phyloP scores from a whole-genome alignment of 2,329 filamentous ascomycete species.

The Paracorniculantispora psalliotae region DNA sequence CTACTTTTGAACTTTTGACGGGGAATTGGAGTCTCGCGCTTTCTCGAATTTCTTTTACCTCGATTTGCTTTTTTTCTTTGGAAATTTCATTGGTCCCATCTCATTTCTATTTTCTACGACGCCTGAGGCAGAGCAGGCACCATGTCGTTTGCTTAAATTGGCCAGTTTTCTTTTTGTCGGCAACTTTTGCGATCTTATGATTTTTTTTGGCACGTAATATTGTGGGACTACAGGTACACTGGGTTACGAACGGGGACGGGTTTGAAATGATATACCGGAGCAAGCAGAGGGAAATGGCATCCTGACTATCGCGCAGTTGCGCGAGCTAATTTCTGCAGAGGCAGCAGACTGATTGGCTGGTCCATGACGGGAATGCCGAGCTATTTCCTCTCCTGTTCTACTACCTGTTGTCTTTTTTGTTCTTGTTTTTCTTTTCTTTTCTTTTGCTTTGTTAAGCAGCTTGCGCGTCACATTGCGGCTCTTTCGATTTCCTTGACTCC shows the following conservation, averaged over 20 bases:
- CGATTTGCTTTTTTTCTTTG: conserved; percentile 7
- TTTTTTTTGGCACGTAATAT: conserved; percentile 17
- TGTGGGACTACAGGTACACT: conserved; percentile 14
- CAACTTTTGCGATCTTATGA: conserved; percentile 12
- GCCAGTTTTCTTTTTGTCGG: conserved; percentile 10
- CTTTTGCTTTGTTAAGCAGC: conserved; percentile 30
- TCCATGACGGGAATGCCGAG: conserved; percentile 42
- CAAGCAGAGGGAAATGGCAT: conserved; percentile 26
- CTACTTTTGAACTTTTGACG: conserved; percentile 14
- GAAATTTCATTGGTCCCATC: conserved; percentile 24
- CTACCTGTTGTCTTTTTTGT: conserved; percentile 33
- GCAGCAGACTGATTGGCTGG: conserved; percentile 44
- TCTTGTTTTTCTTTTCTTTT: conserved; percentile 31
- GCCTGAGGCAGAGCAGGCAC: conserved; percentile 33
- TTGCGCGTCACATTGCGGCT: conserved; percentile 31
- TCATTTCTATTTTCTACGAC: conserved; percentile 28
- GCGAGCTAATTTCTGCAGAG: conserved; percentile 42
- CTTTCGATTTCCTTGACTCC: conserved; percentile 11
- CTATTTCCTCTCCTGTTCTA: conserved; percentile 20
- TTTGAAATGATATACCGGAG: conserved; percentile 16
- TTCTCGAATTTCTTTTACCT: conserved; percentile 10
- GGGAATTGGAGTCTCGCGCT: conserved; percentile 15
- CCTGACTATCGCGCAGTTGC: conserved; percentile 26
- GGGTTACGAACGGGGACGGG: conserved; percentile 12
- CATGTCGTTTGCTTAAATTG: conserved; percentile 10